Base-by-base conservation (phyloP, 345 rosid species). In the Cochlearia excelsa region DNA sequence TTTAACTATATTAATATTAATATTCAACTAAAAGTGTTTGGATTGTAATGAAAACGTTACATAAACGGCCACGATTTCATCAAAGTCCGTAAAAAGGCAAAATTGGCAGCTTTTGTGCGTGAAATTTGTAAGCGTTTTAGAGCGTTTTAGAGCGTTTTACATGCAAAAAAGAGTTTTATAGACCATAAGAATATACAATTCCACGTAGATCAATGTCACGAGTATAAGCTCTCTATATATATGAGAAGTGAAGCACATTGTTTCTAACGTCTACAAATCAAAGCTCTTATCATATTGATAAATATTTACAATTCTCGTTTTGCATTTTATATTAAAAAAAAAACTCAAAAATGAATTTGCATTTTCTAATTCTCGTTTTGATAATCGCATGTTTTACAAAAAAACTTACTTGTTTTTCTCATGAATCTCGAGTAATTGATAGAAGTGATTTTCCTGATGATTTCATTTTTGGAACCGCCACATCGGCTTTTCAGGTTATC, bases 381-480 rank as follows among this genome's bases (percentile, higher is more conserved):
- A 29, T 44, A 44, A 26, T 26, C 6, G 8, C 29, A 53, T 59
- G 53, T 46, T 55, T 51, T 23, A 41, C 59, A 23, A 39, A 59
- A 30, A 37, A 44, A 11, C 40, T 42, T 28, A 58, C 33, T 51
- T 59, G 33, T 34, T 9, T 37, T 44, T 29, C 41, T 44, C 47
- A 0, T 1, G 48, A 67, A 29, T n/a, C 40, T 43, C 58, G 28
- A 50, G n/a, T 10, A 51, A 46, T 57, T 50, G 59, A 51, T 29
- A 39, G 75, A 44, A 41, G 55, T 49, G 55, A 23, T 52, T 55
- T 68, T 55, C 67, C 60, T 11, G 43, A n/a, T 28, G 67, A 60
- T 69, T 72, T 75, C 58, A 11, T 73, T 35, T 73, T 73, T 33
- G 73, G 77, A 45, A 67, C 73, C 1, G 66, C 77, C 23, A 49